Percentiles rank a stretch among this genome's conserved stretches.
These are phyloP conservation scores for Zygosaccharomyces gambellarensis DNA, from an alignment of 805 yeast genomes.

Conservation along the genomic window DNA sequence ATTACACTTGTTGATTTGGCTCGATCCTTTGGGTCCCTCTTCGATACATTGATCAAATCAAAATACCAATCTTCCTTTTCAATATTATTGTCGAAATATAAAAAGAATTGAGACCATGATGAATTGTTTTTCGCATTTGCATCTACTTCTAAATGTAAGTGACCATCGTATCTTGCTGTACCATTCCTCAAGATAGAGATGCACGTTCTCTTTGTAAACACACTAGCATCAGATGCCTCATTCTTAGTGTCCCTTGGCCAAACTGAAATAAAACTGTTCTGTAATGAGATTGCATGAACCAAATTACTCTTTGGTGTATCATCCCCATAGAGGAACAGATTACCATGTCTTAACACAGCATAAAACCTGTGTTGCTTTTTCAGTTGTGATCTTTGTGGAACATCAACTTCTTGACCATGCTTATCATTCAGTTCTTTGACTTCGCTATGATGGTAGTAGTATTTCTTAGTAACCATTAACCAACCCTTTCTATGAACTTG, in stretches of 20 bases:
- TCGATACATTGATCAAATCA: slow-evolving; percentile 72
- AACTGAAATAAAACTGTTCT: slow-evolving; percentile 62
- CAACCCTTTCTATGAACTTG: slow-evolving; percentile 66
- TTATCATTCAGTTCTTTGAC: slow-evolving; percentile 14
- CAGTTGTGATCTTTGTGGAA: slow-evolving; percentile 31
- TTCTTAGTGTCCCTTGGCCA: slow-evolving; percentile 72
- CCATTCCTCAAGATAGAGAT: slow-evolving; percentile 60
- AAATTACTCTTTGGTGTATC: slow-evolving; percentile 43
- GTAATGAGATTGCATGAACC: slow-evolving; percentile 73
- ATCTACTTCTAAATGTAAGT: slow-evolving; percentile 6
- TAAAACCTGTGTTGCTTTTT: slow-evolving; percentile 52
- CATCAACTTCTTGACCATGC: slow-evolving; percentile 23
- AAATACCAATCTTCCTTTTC: slow-evolving; percentile 95
- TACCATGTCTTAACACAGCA: slow-evolving; percentile 80
- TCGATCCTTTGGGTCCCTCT: slow-evolving; percentile 27
- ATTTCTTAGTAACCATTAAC: slow-evolving; percentile 80
- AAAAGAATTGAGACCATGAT: slow-evolving; percentile 41
- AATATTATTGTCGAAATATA: slow-evolving; percentile 71
- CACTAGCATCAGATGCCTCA: slow-evolving; percentile 53
- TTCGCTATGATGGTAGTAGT: slow-evolving; percentile 48
- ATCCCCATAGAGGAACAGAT: slow-evolving; percentile 76
- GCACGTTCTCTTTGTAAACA: slow-evolving; percentile 76
- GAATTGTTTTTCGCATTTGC: slow-evolving; percentile 16
- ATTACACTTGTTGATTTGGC: slow-evolving; percentile 19
- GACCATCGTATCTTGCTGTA: slow-evolving; percentile 13